Percentiles rank a stretch among this genome's conserved stretches.
Conservation (phyloP, 306 rosid species). For the Vigna radiata region DNA sequence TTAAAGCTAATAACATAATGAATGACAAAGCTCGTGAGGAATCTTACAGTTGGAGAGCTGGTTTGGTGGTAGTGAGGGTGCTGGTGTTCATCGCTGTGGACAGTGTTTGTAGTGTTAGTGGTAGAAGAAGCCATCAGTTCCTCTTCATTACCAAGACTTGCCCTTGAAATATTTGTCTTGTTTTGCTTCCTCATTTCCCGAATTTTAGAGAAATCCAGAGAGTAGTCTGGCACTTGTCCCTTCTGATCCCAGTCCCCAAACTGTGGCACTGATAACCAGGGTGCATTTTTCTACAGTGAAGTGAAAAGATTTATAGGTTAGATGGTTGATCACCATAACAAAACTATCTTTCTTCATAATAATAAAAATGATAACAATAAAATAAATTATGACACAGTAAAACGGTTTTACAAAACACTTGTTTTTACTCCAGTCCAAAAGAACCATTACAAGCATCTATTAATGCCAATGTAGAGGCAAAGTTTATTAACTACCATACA, state of each 20-base stretch:
- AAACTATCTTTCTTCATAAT: background rate
- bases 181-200: conserved; percentile 96
- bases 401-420: too few relatives aligned
- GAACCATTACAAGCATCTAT: conserved; percentile 11
- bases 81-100: conserved; percentile 58
- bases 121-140: conserved; percentile 71
- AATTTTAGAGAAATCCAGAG: conserved; percentile 91
- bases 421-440: conserved; percentile 6
- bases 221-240: conserved; percentile 94
- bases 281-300: conserved; percentile 69
- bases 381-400: background rate
- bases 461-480: conserved; percentile 3
- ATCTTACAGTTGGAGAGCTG: conserved; percentile 83
- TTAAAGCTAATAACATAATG: conserved; percentile 24
- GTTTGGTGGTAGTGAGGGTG: conserved; percentile 62
- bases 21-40: conserved; percentile 38
- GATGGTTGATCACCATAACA: conserved; percentile 19
- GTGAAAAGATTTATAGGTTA: conserved; percentile 6
- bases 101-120: conserved; percentile 44
- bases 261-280: conserved; percentile 98
- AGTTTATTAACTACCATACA: background rate
- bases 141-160: conserved; percentile 97
- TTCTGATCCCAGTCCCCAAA: conserved; percentile 99
- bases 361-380: background rate
- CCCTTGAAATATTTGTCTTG: conserved; percentile 85